Conservation (phyloP, 352 stramenopile genomes). For the Globisporangium apiculatum region DNA sequence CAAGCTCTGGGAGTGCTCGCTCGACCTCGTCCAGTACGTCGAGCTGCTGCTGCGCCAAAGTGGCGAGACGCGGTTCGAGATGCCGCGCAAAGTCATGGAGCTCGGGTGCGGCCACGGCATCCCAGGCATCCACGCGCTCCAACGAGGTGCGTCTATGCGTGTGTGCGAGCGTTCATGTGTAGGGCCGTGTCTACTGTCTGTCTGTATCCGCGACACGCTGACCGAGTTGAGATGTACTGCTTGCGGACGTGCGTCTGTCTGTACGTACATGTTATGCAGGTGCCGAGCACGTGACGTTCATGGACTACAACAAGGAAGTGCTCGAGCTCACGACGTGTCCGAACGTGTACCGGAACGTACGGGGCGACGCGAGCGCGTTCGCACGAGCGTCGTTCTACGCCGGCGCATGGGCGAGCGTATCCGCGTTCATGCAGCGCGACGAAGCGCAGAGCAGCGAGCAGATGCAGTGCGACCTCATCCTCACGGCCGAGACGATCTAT, state of each 20-base stretch:
- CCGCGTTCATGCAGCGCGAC: slow-evolving; percentile 33
- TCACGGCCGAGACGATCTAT: slow-evolving; percentile 84
- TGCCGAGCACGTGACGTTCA: slow-evolving; percentile 63
- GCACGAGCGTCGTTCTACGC: slow-evolving; percentile 59
- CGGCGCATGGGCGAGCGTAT: slow-evolving; percentile 64
- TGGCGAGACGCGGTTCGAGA: slow-evolving; percentile 9
- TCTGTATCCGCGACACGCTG: too few relatives aligned
- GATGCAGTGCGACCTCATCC: slow-evolving; percentile 64
- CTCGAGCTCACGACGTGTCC: slow-evolving; percentile 79
- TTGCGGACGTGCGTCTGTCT: not conserved
- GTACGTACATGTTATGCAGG: slow-evolving; percentile 17
- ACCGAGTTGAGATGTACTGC: too few relatives aligned
- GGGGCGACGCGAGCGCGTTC: slow-evolving; percentile 16
- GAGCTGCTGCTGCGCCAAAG: slow-evolving; percentile 17
- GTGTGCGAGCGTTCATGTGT: too few relatives aligned
- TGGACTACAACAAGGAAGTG: slow-evolving; percentile 87
- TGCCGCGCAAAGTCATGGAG: slow-evolving; percentile 47
- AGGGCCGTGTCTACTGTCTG: not conserved
- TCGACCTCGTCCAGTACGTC: slow-evolving; percentile 64
- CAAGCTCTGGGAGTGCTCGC: slow-evolving; percentile 80
- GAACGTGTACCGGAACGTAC: slow-evolving; percentile 57
- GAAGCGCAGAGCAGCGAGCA: slow-evolving; percentile 27
- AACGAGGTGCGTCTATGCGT: slow-evolving; percentile 27
- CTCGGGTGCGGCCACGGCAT: slow-evolving; percentile 77
- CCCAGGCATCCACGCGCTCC: slow-evolving; percentile 68